Evolutionary conservation across 345 rosid species (phyloP).

Genomic region (Aegle marmelos): DNA sequence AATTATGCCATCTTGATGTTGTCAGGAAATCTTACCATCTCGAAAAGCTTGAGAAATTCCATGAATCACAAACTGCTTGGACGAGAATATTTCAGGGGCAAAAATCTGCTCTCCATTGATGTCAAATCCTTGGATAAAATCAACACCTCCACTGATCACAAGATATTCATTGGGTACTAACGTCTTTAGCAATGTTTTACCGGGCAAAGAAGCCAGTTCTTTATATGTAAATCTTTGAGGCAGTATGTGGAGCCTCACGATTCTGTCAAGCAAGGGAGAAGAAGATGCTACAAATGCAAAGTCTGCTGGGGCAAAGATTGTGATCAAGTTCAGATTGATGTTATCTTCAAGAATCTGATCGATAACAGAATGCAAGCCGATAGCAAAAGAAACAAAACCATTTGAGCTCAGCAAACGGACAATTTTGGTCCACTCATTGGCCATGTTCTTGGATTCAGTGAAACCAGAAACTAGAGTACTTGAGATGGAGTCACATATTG

Average conservation of each 20-base stretch:
- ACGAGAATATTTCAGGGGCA: conserved; percentile 51
- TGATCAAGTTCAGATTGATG: conserved; percentile 41
- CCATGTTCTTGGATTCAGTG: conserved; percentile 23
- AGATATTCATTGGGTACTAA: conserved; percentile 45
- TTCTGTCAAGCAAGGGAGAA: conserved; percentile 46
- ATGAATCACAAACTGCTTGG: conserved; percentile 50
- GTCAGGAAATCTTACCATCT: conserved; percentile 23
- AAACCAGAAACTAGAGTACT: conserved; percentile 17
- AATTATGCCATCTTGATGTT: neutral
- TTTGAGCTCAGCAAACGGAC: conserved; percentile 60
- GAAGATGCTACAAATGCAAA: conserved; percentile 46
- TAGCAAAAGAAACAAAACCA: conserved; percentile 69
- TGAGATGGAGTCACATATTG: conserved; percentile 30
- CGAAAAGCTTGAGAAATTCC: conserved; percentile 49
- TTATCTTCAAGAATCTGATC: conserved; percentile 45
- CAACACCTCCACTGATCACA: conserved; percentile 24
- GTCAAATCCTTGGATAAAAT: conserved; percentile 25
- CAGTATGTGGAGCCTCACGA: conserved; percentile 58
- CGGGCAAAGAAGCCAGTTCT: conserved; percentile 49
- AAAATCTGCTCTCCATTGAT: conserved; percentile 51
- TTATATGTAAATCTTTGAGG: conserved; percentile 32
- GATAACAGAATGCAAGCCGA: conserved; percentile 67
- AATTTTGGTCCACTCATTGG: conserved; percentile 53
- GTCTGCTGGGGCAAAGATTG: conserved; percentile 61
- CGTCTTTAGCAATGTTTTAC: conserved; percentile 38